Percentiles rank a stretch among this genome's conserved stretches.
These are phyloP conservation scores for Penicillium cinerascens DNA, from an alignment of 495 filamentous ascomycete genomes.

Conservation along the genomic window DNA sequence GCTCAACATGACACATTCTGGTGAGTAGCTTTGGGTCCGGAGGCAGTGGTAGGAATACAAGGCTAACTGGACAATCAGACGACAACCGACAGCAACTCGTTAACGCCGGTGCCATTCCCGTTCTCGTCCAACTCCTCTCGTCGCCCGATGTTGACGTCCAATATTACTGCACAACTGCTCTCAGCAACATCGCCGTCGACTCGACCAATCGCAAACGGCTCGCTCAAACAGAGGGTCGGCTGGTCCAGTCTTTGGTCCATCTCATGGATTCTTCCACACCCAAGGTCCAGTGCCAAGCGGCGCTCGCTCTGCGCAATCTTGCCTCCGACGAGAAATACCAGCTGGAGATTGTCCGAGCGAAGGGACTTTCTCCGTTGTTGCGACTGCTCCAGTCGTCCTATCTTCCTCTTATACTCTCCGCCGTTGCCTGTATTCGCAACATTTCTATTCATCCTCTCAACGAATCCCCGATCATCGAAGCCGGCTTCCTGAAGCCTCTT, in stretches of 20 bases:
- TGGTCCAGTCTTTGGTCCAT: slow-evolving; percentile 90
- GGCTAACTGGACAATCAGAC: slow-evolving; percentile 49
- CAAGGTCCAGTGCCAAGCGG: slow-evolving; percentile 97
- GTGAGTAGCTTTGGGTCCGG: slow-evolving; percentile 44
- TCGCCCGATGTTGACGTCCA: slow-evolving; percentile 95
- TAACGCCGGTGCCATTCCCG: slow-evolving; percentile 92
- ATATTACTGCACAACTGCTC: slow-evolving; percentile 97
- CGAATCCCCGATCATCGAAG: slow-evolving; percentile 98
- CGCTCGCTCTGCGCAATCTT: slow-evolving; percentile 87
- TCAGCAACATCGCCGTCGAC: slow-evolving; percentile 98
- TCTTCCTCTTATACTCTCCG: slow-evolving; percentile 90
- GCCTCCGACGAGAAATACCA: slow-evolving; percentile 99
- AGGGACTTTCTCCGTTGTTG: slow-evolving; percentile 78
- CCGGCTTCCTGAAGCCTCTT: slow-evolving; percentile 87
- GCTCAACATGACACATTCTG: slow-evolving; percentile 98
- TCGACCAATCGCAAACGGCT: slow-evolving; percentile 83
- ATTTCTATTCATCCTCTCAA: slow-evolving; percentile 99
- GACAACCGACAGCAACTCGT: slow-evolving; percentile 97
- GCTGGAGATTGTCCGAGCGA: slow-evolving; percentile 88
- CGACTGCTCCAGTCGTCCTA: slow-evolving; percentile 91
- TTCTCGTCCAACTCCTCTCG: slow-evolving; percentile 88
- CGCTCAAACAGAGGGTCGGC: slow-evolving; percentile 79
- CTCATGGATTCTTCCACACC: slow-evolving; percentile 96
- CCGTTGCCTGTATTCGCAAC: slow-evolving; percentile 96
- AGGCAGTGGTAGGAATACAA: not conserved